Evolutionary conservation across 2,329 filamentous ascomycete species (phyloP).

Genomic region (Phialophora verrucosa): DNA sequence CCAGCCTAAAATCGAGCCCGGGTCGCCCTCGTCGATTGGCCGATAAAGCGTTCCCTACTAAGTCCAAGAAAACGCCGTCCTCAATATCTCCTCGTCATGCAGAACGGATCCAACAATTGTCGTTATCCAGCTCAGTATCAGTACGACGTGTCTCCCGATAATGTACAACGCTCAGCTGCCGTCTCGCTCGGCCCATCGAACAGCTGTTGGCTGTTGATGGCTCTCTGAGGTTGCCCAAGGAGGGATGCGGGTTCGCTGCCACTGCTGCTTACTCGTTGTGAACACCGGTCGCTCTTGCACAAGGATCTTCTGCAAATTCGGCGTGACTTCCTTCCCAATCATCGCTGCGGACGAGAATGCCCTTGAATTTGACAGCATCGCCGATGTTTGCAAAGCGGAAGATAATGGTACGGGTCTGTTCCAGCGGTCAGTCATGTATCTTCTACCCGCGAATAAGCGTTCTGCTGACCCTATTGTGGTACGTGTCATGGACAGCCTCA

Average conservation of each 20-base stretch:
- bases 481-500: slow-evolving; percentile 53
- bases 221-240: neutral
- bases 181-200: neutral
- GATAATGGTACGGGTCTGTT: slow-evolving; percentile 50
- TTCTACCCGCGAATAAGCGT: neutral
- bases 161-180: neutral
- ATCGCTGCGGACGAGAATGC: slow-evolving; percentile 46
- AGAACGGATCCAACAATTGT: neutral
- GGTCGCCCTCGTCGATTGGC: neutral
- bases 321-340: slow-evolving; percentile 56
- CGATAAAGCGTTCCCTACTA: too few relatives aligned
- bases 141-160: neutral
- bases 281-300: slow-evolving; percentile 27
- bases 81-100: neutral
- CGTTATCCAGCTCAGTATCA: neutral
- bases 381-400: slow-evolving; percentile 57
- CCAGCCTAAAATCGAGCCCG: slow-evolving; percentile 1
- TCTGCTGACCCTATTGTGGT: slow-evolving; percentile 51
- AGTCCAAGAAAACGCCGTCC: neutral
- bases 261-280: slow-evolving; percentile 13
- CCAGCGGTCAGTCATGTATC: slow-evolving; percentile 1
- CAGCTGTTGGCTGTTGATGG: neutral
- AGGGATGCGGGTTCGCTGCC: neutral
- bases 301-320: slow-evolving; percentile 51
- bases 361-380: slow-evolving; percentile 54